Evolutionary conservation across 1,139 yeast genomes (phyloP), one percentile per base, ranked within the genome.

Genomic region (Pichia sp.): DNA sequence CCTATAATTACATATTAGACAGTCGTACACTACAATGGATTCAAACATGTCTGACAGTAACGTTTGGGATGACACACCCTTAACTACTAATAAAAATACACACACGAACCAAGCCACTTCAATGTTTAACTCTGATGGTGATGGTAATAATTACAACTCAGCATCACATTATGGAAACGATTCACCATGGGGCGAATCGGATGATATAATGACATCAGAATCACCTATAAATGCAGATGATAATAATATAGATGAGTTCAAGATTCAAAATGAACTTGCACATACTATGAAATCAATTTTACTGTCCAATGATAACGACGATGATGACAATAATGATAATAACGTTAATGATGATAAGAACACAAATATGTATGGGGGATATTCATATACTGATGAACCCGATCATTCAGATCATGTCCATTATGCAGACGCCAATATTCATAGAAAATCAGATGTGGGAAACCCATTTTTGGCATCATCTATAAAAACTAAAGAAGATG

Each of bases 241-340:
- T 22, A 45, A 43, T 7, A 45, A 37, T 28, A 29, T 50, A 1
- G 55, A 52, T 31, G 48, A 45, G 8, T 47, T 51, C 31, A 51
- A 51, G 29, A 51, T 60, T 28, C 54, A 54, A 44, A 53, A 53
- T 44, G 62, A 58, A 42, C 50, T 60, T 42, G 56, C 57, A 23
- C 53, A 51, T 5, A 55, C 64, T 4, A 58, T 59, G 60, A 52
- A 55, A 16, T 52, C 55, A 20, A 43, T 55, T 10, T 39, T 55
- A 7, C 44, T 60, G 9, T 39, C 24, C 27, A 31, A 25, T 26
- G n/a, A 33, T 30, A 37, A 37, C 7, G 48, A 41, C 16, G 48
- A 44, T 7, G 29, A 29, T 12, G 26, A 36, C 8, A 40, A 29
- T 7, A 41, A 34, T 7, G 41, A 39, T 9, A 37, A 39, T 23